phyloP scores from a whole-genome alignment of 345 rosid species.

The Salix brachista region DNA sequence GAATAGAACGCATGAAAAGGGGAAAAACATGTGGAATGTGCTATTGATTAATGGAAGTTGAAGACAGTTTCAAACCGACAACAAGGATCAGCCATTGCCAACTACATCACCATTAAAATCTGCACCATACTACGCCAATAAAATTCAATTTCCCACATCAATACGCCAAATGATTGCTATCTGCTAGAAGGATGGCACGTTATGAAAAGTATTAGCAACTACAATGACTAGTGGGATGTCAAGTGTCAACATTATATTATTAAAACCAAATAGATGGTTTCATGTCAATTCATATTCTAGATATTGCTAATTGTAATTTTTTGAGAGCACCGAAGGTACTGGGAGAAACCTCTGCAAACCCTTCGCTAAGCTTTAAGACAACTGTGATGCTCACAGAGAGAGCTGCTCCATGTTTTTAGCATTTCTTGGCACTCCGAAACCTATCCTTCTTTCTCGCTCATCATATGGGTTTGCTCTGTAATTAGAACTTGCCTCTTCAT shows the following conservation, averaged over 20 bases:
- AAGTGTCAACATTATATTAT: slow-evolving; percentile 10
- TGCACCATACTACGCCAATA: neutral
- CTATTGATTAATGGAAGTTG: neutral
- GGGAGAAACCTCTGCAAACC: slow-evolving; percentile 18
- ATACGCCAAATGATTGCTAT: neutral
- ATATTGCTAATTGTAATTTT: neutral
- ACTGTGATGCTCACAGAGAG: slow-evolving; percentile 47
- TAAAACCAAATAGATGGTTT: neutral
- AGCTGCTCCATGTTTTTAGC: slow-evolving; percentile 57
- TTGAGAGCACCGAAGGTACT: neutral
- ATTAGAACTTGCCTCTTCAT: slow-evolving; percentile 78
- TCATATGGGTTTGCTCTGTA: slow-evolving; percentile 54
- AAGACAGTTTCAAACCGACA: neutral
- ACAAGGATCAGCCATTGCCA: neutral
- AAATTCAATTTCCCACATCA: neutral
- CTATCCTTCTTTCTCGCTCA: slow-evolving; percentile 50
- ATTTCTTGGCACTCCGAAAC: slow-evolving; percentile 40
- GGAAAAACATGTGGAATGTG: neutral
- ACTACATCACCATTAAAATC: neutral
- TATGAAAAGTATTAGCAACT: neutral
- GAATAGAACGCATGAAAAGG: neutral
- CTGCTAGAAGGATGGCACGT: neutral
- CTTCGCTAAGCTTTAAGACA: neutral
- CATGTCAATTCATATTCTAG: neutral
- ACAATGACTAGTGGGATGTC: neutral